Evolutionary conservation across 1,284 basidiomycete species (phyloP).

Genomic region (Anthracocystis panici-leucophaei): DNA sequence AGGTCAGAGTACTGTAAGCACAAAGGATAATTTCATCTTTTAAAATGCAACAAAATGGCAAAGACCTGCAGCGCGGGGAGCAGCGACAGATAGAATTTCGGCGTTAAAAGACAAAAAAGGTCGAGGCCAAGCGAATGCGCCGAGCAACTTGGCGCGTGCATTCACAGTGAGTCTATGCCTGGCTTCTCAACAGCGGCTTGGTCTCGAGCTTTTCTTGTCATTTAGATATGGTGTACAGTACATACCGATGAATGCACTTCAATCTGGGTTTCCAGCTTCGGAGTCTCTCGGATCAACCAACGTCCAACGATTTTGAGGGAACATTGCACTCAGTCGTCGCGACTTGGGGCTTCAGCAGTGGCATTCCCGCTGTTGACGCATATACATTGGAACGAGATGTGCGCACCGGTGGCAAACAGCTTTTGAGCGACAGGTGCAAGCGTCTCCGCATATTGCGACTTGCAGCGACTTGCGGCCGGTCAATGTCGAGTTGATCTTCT

Average conservation of each 20-base stretch:
- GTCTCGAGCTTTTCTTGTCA: too few relatives aligned
- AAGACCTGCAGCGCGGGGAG: slow-evolving; percentile 12
- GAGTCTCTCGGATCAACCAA: slow-evolving; percentile 2
- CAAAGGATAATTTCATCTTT: too few relatives aligned
- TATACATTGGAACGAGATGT: not conserved
- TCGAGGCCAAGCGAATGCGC: slow-evolving; percentile 9
- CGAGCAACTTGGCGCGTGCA: slow-evolving; percentile 9
- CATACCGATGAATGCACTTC: not conserved
- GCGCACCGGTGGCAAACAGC: slow-evolving; percentile 3
- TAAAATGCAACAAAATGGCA: not conserved
- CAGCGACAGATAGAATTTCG: not conserved
- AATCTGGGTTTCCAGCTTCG: not conserved
- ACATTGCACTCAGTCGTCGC: not conserved
- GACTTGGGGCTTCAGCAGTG: not conserved
- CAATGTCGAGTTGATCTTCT: not conserved
- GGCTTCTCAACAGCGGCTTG: too few relatives aligned
- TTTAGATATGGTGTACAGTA: too few relatives aligned
- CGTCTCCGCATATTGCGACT: slow-evolving; percentile 2
- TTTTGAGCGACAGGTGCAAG: not conserved
- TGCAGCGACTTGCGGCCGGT: slow-evolving; percentile 3
- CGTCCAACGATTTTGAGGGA: not conserved
- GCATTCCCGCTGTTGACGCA: not conserved
- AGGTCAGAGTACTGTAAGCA: too few relatives aligned
- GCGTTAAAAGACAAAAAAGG: not conserved
- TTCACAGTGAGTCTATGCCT: not conserved